Conservation (phyloP, 345 rosid species). For the Hibiscus trionum region DNA sequence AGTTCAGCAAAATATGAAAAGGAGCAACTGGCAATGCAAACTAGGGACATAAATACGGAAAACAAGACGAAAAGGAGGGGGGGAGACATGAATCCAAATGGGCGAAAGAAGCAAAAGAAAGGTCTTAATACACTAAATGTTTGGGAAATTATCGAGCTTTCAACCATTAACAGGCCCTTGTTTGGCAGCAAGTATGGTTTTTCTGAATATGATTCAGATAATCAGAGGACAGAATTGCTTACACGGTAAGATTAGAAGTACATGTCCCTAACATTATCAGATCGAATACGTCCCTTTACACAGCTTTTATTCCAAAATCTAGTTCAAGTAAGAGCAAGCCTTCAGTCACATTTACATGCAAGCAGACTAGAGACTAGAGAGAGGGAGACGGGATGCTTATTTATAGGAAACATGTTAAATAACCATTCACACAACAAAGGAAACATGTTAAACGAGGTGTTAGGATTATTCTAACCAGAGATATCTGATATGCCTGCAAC, state of each 20-base stretch:
- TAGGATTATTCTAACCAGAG: conserved; percentile 19
- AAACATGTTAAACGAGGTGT: not conserved
- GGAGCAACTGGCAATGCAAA: not conserved
- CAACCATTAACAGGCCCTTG: not conserved
- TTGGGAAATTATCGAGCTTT: not conserved
- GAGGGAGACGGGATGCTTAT: not conserved
- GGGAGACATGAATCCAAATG: not conserved
- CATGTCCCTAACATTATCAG: not conserved
- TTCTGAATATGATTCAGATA: not conserved
- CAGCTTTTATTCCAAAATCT: too few relatives aligned
- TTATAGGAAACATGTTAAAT: not conserved
- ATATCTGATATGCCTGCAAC: conserved; percentile 18
- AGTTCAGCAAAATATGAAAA: not conserved
- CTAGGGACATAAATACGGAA: not conserved
- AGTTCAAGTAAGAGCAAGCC: too few relatives aligned
- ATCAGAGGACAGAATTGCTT: not conserved
- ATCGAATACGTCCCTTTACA: not conserved
- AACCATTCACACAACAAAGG: not conserved
- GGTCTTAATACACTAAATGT: not conserved
- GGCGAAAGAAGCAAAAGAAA: not conserved
- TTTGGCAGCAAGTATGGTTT: not conserved
- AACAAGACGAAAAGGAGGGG: not conserved
- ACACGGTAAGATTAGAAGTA: not conserved
- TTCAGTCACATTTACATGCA: too few relatives aligned
- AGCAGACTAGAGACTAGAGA: not conserved